phyloP scores from a whole-genome alignment of 768 basidiomycete species.

The Tylopilus vinaceipallidus region DNA sequence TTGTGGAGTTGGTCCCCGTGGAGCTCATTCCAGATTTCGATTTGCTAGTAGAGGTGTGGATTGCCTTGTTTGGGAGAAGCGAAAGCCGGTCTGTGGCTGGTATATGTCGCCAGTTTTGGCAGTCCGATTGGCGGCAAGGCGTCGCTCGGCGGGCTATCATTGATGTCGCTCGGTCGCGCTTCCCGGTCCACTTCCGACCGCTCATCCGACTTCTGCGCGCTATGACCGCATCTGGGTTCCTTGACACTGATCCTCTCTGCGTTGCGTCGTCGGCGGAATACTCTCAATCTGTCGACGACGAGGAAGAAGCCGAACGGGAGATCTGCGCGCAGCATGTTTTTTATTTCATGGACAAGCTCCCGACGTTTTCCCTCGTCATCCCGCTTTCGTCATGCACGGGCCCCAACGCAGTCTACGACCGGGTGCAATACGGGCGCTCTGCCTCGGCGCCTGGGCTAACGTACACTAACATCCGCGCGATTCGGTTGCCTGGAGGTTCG shows the following conservation, averaged over 20 bases:
- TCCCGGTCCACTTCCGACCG: slow-evolving; percentile 74
- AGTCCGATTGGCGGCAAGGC: slow-evolving; percentile 66
- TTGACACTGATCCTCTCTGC: slow-evolving; percentile 68
- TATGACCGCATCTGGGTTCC: slow-evolving; percentile 74
- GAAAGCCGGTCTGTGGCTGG: slow-evolving; percentile 57
- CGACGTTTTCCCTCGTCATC: slow-evolving; percentile 74
- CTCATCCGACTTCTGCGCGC: slow-evolving; percentile 72
- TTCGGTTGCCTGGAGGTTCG: slow-evolving; percentile 76
- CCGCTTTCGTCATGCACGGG: slow-evolving; percentile 61
- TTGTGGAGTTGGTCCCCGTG: slow-evolving; percentile 71
- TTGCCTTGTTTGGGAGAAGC: slow-evolving; percentile 75
- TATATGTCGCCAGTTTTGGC: slow-evolving; percentile 83
- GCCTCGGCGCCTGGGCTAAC: slow-evolving; percentile 47
- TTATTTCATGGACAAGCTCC: slow-evolving; percentile 68
- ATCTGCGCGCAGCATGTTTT: slow-evolving; percentile 69
- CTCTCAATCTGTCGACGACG: slow-evolving; percentile 36
- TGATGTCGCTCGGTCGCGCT: slow-evolving; percentile 78
- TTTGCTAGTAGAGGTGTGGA: slow-evolving; percentile 71
- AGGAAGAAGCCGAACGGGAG: slow-evolving; percentile 49
- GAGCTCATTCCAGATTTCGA: slow-evolving; percentile 79
- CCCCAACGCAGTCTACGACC: slow-evolving; percentile 70
- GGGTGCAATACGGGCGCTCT: slow-evolving; percentile 53
- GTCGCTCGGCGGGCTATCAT: slow-evolving; percentile 75
- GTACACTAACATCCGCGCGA: slow-evolving; percentile 63
- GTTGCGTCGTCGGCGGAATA: slow-evolving; percentile 43